A percentile compares a stretch with the other conserved stretches of the same genome.
Conservation (phyloP, 2,329 filamentous ascomycete species). For the Claviceps arundinis region DNA sequence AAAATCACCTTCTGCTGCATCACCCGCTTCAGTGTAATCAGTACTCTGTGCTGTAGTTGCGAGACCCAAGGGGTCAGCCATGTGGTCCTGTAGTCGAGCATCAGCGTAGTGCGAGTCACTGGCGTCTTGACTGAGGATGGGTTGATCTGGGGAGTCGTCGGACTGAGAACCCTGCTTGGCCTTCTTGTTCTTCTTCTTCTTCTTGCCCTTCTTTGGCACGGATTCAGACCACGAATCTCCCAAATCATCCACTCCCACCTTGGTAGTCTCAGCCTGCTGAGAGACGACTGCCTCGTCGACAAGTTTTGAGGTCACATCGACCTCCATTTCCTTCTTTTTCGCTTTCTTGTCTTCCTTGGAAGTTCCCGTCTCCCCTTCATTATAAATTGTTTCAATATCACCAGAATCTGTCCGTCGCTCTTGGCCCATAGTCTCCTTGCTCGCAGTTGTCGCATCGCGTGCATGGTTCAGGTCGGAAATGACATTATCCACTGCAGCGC, state of each 20-base stretch:
- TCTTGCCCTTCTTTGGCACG: constrained; percentile 16
- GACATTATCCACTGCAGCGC: neutral
- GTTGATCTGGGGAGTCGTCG: constrained; percentile 4
- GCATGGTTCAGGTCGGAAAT: neutral
- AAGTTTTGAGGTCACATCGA: constrained; percentile 7
- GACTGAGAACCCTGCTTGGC: constrained; percentile 2
- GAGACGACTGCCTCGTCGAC: constrained; percentile 3
- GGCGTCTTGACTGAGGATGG: constrained; percentile 2
- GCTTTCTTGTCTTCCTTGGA: constrained; percentile 22
- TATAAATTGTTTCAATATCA: constrained; percentile 3
- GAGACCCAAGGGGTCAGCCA: constrained; percentile 4
- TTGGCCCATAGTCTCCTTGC: constrained; percentile 1
- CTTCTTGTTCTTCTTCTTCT: constrained; percentile 17
- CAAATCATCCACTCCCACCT: neutral
- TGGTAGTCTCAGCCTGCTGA: constrained; percentile 6
- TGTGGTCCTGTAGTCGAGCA: constrained; percentile 8
- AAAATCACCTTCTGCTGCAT: constrained; percentile 5
- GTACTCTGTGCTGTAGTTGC: constrained; percentile 7
- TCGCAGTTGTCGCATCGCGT: neutral
- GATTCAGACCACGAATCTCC: constrained; percentile 5
- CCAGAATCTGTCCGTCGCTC: constrained; percentile 3
- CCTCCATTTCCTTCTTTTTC: constrained; percentile 8
- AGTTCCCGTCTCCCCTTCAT: constrained; percentile 4
- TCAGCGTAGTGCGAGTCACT: constrained; percentile 4
- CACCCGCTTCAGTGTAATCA: constrained; percentile 2